Percentiles rank a stretch among this genome's conserved stretches.
Conservation (phyloP, 345 rosid species). For the Viola odorata region DNA sequence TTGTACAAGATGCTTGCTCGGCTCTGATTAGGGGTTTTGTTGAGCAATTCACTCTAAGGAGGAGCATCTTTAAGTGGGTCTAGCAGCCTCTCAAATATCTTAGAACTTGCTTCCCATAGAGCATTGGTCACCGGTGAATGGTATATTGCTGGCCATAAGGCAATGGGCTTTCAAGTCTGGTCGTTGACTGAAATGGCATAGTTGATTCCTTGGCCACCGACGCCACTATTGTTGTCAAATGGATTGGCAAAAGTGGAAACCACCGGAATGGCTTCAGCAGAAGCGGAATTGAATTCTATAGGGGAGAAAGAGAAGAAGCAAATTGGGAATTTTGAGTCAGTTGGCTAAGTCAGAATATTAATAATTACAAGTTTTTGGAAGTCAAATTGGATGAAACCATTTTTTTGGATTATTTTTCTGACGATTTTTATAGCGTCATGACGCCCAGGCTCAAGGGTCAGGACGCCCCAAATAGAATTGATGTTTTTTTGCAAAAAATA, state of each 20-base stretch:
- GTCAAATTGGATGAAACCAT: too few species aligned
- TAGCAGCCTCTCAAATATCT: slow-evolving; percentile 60
- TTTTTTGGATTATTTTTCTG: too few species aligned
- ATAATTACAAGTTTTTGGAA: too few species aligned
- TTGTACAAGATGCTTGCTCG: slow-evolving; percentile 57
- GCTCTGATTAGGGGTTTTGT: slow-evolving; percentile 57
- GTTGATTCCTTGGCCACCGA: too few species aligned
- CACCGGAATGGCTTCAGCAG: slow-evolving; percentile 52
- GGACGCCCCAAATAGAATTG: too few species aligned
- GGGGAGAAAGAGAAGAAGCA: too few species aligned
- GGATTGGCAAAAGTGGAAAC: slow-evolving; percentile 60
- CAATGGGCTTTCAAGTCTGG: slow-evolving; percentile 53
- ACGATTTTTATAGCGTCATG: too few species aligned
- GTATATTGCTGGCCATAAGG: slow-evolving; percentile 89
- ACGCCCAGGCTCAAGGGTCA: too few species aligned
- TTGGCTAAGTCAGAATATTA: too few species aligned
- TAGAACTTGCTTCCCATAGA: slow-evolving; percentile 76
- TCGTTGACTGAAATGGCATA: slow-evolving; percentile 12
- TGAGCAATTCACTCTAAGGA: slow-evolving; percentile 64
- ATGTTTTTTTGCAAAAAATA: too few species aligned
- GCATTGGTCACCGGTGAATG: slow-evolving; percentile 76
- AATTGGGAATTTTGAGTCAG: too few species aligned
- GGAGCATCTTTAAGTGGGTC: slow-evolving; percentile 85
- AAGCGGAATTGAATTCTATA: slow-evolving; percentile 22
- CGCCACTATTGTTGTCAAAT: slow-evolving; percentile 17